Percentiles rank a stretch among this genome's conserved stretches.
Conservation (phyloP, 805 yeast species). For the Nakazawaea laoshanensis region DNA sequence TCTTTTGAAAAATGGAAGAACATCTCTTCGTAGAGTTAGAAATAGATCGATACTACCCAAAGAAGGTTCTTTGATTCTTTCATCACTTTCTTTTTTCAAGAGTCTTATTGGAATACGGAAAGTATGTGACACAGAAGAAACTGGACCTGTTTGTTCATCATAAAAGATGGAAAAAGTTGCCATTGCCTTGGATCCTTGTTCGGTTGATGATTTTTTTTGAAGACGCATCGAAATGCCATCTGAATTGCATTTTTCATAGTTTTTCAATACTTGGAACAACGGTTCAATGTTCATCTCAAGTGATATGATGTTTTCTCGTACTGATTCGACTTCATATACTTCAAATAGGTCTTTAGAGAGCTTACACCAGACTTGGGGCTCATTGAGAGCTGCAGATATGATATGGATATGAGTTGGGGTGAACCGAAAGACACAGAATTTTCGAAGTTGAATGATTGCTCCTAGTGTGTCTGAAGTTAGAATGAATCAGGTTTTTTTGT, state of each 20-base stretch:
- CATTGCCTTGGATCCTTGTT: slow-evolving; percentile 23
- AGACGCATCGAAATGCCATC: slow-evolving; percentile 43
- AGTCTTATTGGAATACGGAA: slow-evolving; percentile 66
- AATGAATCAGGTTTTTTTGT: slow-evolving; percentile 13
- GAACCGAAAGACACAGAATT: slow-evolving; percentile 49
- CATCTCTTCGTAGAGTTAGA: slow-evolving; percentile 41
- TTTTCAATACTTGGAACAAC: slow-evolving; percentile 45
- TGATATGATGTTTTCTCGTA: slow-evolving; percentile 44
- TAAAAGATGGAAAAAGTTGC: slow-evolving; percentile 51
- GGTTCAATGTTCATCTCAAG: slow-evolving; percentile 59
- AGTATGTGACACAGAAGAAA: slow-evolving; percentile 49
- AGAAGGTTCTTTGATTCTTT: slow-evolving; percentile 54
- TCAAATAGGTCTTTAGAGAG: slow-evolving; percentile 38
- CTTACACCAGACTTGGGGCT: slow-evolving; percentile 66
- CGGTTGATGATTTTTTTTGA: slow-evolving; percentile 33
- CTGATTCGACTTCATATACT: slow-evolving; percentile 40
- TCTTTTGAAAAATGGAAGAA: slow-evolving; percentile 46
- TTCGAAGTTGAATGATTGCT: slow-evolving; percentile 43
- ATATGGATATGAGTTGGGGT: slow-evolving; percentile 39
- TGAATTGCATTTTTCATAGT: slow-evolving; percentile 44
- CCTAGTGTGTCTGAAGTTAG: slow-evolving; percentile 28
- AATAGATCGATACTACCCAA: slow-evolving; percentile 45
- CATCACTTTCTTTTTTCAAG: slow-evolving; percentile 44
- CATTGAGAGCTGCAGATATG: slow-evolving; percentile 42
- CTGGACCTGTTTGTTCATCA: slow-evolving; percentile 31